Conservation (phyloP, 352 stramenopile genomes). For the Hyaloperonospora brassicae region DNA sequence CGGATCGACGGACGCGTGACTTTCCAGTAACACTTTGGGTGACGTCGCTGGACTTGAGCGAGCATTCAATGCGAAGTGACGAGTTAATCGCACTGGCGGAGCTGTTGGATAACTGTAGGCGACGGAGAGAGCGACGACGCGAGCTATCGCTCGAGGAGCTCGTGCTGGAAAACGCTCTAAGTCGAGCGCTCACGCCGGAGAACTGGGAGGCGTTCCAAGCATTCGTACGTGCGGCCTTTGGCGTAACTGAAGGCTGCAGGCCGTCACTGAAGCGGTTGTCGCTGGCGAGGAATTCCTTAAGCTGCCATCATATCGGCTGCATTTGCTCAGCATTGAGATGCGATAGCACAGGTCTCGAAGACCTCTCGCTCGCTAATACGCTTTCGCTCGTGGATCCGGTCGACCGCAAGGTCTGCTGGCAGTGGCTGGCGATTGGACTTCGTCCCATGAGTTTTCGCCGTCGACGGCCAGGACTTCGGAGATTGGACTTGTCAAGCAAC, state of each 20-base stretch:
- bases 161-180: constrained; percentile 25
- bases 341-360: constrained; percentile 15
- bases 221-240: constrained; percentile 23
- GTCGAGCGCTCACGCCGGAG: constrained; percentile 9
- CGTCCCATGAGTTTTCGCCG: constrained; percentile 5
- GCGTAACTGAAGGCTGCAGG: constrained; percentile 1
- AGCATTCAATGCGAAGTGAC: constrained; percentile 20
- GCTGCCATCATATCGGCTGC: constrained; percentile 19
- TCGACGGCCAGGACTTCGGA: constrained; percentile 10
- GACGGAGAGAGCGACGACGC: neutral
- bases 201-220: constrained; percentile 25
- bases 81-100: constrained; percentile 19
- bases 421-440: constrained; percentile 28
- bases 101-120: constrained; percentile 8
- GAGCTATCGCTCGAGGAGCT: constrained; percentile 18
- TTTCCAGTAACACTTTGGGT: constrained; percentile 11
- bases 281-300: constrained; percentile 29
- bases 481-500: constrained; percentile 26
- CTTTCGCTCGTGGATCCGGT: constrained; percentile 24
- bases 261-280: constrained; percentile 22
- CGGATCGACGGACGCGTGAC: neutral
- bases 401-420: constrained; percentile 25
- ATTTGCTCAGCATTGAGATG: constrained; percentile 29
- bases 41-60: constrained; percentile 25
- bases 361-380: constrained; percentile 21